Evolutionary conservation across 2,329 filamentous ascomycete genomes (phyloP), one percentile per base, ranked within the genome.

Genomic region (Zasmidium angulare): DNA sequence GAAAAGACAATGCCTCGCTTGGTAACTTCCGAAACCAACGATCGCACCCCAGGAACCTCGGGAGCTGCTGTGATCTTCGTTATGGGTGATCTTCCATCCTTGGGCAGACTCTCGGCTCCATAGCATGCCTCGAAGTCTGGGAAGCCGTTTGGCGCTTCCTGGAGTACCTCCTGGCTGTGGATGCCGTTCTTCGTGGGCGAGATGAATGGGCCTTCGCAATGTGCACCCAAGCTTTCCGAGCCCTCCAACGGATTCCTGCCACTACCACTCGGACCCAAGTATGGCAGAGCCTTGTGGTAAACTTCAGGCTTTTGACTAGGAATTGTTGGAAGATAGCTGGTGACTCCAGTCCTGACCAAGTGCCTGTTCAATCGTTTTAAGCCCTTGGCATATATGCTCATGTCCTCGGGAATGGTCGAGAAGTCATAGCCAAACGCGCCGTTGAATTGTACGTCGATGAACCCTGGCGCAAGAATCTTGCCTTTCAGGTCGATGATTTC

Each of bases 351-450:
- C 67, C 84, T 78, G 26, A 92, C 82, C 54, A 97, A 80, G 26
- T 84, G 81, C 65, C 80, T 84, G 75, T 95, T 95, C 61, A 93
- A 81, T 58, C 86, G 80, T 63, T 81, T 81, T 52, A 96, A 78
- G n/a, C 85, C 86, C 73, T 90, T 88, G 59, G 84, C 84, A 69
- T 96, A 96, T 53, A 83, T 81, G 26, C 81, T 77, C 75, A 84
- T 85, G 51, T 72, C 68, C 22, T 67, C 55, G n/a, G 89, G 85
- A 10, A 91, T 81, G 1, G 86, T 86, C 2, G 91, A 95, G 74
- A 96, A 96, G 78, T 96, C 93, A 80, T 96, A 96, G 58, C 92
- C 92, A 69, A 92, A 93, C 10, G 90, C 92, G 50, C 93, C 93
- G 70, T 97, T 97, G 67, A 97, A 86, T 75, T 97, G 93, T 54